Base-by-base conservation (phyloP, 2,329 filamentous ascomycete genomes). In the Monosporascus sp. region DNA sequence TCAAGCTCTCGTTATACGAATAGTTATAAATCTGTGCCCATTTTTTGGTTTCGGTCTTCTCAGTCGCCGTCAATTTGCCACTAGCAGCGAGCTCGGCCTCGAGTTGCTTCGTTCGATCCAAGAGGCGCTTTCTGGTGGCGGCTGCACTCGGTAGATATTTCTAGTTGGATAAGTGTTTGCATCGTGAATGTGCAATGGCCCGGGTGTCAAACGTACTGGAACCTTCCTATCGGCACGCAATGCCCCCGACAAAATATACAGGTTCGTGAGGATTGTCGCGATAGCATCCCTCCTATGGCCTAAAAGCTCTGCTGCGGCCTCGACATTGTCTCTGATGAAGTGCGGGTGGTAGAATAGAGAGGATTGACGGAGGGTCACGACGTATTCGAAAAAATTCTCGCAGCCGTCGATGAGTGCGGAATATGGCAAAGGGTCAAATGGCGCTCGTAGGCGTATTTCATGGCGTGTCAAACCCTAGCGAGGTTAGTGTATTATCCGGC, bases 1-100 rank as follows among this genome's bases (percentile, higher is more conserved):
- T 80, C 47, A 80, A 66, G 55, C 76, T 79, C 58, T 80, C 75
- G 53, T 76, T 77, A 60, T 80, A 80, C 2, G 74, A 77, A 64
- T 77, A 80, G 53, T 76, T 77, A 61, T 84, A 82, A 53, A 83
- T 79, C 60, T 82, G 77, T 36, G 74, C 74, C 78, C 80, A 82
- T 53, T 77, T 76, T 58, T 72, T 72, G 17, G 62, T 73, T 49
- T 71, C 69, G 8, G 65, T 64, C 49, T 65, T 66, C 38, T 70
- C 61, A 36, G 61, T 51, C 25, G 50, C 50, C 36, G 52, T 59
- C 31, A 62, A 48, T 27, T 55, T 59, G 20, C 58, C 62, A 47
- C 63, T 67, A 48, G 56, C 57, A 52, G 63, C 60, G 35, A 70
- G 60, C 43, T 73, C 67, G 20, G 60, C 65, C 60, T 82, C 78